Percentiles rank a stretch among this genome's conserved stretches.
phyloP scores from a whole-genome alignment of 768 basidiomycete species.

The Symmetrospora coprosmae region DNA sequence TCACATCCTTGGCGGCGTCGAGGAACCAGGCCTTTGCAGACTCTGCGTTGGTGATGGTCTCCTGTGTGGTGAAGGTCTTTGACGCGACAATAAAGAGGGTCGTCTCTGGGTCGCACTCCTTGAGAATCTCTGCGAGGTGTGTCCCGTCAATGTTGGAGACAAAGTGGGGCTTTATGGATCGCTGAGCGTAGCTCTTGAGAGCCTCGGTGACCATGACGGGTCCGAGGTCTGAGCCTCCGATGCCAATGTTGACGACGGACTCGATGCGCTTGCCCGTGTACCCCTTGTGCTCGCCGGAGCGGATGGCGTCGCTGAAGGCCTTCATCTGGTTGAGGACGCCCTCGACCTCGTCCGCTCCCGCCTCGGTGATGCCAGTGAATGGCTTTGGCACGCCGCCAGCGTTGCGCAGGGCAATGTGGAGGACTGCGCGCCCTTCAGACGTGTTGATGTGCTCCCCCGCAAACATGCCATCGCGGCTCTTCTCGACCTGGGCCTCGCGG shows the following conservation, averaged over 20 bases:
- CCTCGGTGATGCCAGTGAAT: constrained; percentile 53
- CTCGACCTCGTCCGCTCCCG: constrained; percentile 65
- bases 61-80: constrained; percentile 99
- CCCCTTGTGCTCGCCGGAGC: constrained; percentile 83
- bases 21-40: constrained; percentile 93
- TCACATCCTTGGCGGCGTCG: constrained; percentile 53
- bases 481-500: constrained; percentile 71
- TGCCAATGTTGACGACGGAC: constrained; percentile 95
- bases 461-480: constrained; percentile 81
- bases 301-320: constrained; percentile 67
- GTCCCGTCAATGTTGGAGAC: constrained; percentile 98
- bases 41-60: constrained; percentile 97
- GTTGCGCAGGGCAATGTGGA: constrained; percentile 79
- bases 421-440: constrained; percentile 88
- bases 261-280: constrained; percentile 92
- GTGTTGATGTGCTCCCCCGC: constrained; percentile 95
- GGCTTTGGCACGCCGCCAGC: constrained; percentile 38
- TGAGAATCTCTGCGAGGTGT: constrained; percentile 77
- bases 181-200: constrained; percentile 78
- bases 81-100: constrained; percentile 97
- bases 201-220: constrained; percentile 99
- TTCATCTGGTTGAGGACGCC: constrained; percentile 81
- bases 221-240: constrained; percentile 93
- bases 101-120: constrained; percentile 67
- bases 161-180: constrained; percentile 72